Evolutionary conservation across 2,329 filamentous ascomycete species (phyloP), one percentile per base, ranked within the genome.

Genomic region (Dryadomyces quercus-mongolicae): DNA sequence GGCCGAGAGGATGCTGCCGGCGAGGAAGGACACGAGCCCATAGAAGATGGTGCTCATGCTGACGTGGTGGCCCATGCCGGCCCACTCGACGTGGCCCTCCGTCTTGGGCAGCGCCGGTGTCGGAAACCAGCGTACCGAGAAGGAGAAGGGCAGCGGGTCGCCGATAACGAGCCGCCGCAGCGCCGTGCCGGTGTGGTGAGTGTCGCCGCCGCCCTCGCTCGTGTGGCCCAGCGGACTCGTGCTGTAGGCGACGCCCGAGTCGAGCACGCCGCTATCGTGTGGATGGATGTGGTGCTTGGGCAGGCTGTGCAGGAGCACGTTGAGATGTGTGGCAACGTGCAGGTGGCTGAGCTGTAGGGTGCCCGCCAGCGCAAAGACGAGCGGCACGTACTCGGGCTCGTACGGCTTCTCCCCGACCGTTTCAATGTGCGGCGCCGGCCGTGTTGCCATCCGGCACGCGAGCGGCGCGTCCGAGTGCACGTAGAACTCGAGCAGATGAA

Each of bases 401-500:
- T 70, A 68, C 1, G 70, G 69, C 58, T 68, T 67, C 65, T 76
- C 76, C 66, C 76, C 78, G 8, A 81, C 67, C 38, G 76, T 69
- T 63, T 80, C 74, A 59, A 80, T 68, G 59, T 79, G 74, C 8
- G 72, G 70, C 13, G 76, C 66, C 0, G 92, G 92, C 8, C 85
- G 83, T 0, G 88, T 81, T 31, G 92, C 89, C 15, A 97, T 81
- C 52, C 93, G 91, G 70, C 93, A 98, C 54, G 89, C 84, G 51
- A 97, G 77, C 10, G 93, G 93, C 18, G 90, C 91, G 70, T 98
- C 93, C 73, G 86, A 90, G 76, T 97, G 93, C 68, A 97, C 85
- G 77, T 97, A 97, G 77, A 96, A 97, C 72, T 97, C 88, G 72
- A 92, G 84, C 52, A 92, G 79, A 70, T 93, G 88, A 75, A 89